Evolutionary conservation across 495 filamentous ascomycete genomes (phyloP).

Genomic region (Letharia lupina): DNA sequence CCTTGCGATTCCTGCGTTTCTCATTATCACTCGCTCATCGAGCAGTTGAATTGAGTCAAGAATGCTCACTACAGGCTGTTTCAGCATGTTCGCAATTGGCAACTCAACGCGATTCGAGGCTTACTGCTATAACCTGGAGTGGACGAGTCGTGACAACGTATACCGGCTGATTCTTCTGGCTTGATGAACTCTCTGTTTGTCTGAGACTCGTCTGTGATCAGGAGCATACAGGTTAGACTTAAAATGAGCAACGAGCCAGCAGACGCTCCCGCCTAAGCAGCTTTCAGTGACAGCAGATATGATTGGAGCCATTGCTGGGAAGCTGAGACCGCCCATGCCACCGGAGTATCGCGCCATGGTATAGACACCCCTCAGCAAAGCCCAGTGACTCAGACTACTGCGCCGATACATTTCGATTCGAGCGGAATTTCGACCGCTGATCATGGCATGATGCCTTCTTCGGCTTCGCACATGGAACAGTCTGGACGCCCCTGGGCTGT

Average conservation of each 20-base stretch:
- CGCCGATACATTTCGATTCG: neutral
- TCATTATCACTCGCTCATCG: neutral
- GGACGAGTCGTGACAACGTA: neutral
- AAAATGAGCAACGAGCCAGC: neutral
- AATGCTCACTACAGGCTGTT: slow-evolving; percentile 1
- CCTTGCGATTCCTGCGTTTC: slow-evolving; percentile 10
- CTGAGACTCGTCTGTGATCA: neutral
- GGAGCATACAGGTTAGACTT: neutral
- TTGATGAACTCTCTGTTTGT: neutral
- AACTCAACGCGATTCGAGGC: slow-evolving; percentile 1
- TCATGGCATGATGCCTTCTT: neutral
- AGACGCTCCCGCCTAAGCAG: neutral
- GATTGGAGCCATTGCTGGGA: neutral
- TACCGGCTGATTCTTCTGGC: neutral
- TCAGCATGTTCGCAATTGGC: slow-evolving; percentile 1
- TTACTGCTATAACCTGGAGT: slow-evolving; percentile 9
- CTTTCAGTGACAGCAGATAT: neutral
- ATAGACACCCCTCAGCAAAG: neutral
- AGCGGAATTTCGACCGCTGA: neutral
- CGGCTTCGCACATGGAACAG: neutral
- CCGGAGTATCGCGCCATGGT: neutral
- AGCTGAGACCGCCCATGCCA: neutral
- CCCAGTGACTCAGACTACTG: neutral
- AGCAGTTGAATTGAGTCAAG: slow-evolving; percentile 11
- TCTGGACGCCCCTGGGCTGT: neutral